Percentiles rank a stretch among this genome's conserved stretches.
phyloP scores from a whole-genome alignment of 2,329 filamentous ascomycete species.

The Furcasterigmium furcatum region DNA sequence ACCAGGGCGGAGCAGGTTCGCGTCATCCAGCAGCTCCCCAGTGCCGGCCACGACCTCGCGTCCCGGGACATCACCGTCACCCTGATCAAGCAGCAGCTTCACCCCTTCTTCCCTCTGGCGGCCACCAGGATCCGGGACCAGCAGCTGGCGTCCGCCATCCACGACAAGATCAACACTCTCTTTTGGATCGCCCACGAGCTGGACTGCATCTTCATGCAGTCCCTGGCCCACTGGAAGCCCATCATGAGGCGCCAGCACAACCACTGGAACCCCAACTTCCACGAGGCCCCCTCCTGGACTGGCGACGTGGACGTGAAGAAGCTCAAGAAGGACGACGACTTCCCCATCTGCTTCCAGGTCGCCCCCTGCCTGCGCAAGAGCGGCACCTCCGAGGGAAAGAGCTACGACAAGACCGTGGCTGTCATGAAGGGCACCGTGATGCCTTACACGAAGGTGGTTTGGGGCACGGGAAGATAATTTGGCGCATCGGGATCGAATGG shows the following conservation, averaged over 20 bases:
- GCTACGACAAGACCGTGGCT: neutral
- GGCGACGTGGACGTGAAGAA: neutral
- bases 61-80: neutral
- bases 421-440: neutral
- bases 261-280: neutral
- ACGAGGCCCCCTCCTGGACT: neutral
- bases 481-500: neutral
- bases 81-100: neutral
- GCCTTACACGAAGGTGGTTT: too few relatives aligned
- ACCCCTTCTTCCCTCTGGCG: neutral
- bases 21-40: neutral
- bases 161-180: slow-evolving; percentile 23
- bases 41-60: neutral
- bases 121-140: neutral
- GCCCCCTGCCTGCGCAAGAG: neutral
- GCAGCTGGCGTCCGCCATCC: slow-evolving; percentile 11
- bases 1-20: neutral
- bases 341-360: neutral
- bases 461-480: too few relatives aligned
- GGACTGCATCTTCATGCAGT: slow-evolving; percentile 8
- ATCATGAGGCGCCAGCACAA: neutral
- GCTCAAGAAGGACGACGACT: neutral
- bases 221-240: neutral
- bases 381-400: neutral
- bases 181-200: slow-evolving; percentile 19